Evolutionary conservation across 345 rosid species (phyloP).

Genomic region (Boechera retrofracta): DNA sequence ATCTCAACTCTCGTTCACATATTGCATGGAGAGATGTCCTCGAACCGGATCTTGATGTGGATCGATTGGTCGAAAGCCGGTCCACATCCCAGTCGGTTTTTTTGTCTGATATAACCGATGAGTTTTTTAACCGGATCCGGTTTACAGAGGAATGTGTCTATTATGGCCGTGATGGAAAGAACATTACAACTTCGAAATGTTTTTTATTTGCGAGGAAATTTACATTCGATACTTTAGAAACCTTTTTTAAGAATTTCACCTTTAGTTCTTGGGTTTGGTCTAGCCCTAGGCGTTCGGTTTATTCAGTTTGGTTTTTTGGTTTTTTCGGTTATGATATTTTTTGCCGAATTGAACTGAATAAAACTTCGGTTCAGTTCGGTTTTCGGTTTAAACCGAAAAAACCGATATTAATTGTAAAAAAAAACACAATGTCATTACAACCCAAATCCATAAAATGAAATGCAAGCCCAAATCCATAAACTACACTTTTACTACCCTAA

Average conservation of each 20-base stretch:
- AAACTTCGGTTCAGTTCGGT: too few relatives aligned
- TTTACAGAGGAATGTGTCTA: conserved; percentile 54
- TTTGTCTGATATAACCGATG: conserved; percentile 51
- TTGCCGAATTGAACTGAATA: too few relatives aligned
- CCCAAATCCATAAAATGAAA: too few relatives aligned
- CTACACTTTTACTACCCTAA: too few relatives aligned
- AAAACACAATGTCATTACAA: too few relatives aligned
- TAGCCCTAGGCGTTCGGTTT: too few relatives aligned
- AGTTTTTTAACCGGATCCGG: conserved; percentile 58
- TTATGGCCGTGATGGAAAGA: conserved; percentile 42
- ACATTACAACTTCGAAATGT: conserved; percentile 44
- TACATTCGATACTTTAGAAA: conserved; percentile 50
- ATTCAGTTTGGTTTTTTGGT: too few relatives aligned
- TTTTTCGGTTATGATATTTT: too few relatives aligned
- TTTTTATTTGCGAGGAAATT: conserved; percentile 75
- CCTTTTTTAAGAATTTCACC: conserved; percentile 65
- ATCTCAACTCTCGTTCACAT: conserved; percentile 64
- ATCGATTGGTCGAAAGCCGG: conserved; percentile 73
- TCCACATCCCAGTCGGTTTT: conserved; percentile 66
- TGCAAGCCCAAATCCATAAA: too few relatives aligned
- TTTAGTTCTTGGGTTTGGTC: conserved; percentile 56
- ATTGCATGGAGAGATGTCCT: conserved; percentile 39
- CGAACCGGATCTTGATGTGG: conserved; percentile 69
- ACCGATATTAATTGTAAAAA: too few relatives aligned
- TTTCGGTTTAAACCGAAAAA: too few relatives aligned